Base-by-base conservation (phyloP, 1,139 yeast genomes). In the Geotrichum carabidarum region DNA sequence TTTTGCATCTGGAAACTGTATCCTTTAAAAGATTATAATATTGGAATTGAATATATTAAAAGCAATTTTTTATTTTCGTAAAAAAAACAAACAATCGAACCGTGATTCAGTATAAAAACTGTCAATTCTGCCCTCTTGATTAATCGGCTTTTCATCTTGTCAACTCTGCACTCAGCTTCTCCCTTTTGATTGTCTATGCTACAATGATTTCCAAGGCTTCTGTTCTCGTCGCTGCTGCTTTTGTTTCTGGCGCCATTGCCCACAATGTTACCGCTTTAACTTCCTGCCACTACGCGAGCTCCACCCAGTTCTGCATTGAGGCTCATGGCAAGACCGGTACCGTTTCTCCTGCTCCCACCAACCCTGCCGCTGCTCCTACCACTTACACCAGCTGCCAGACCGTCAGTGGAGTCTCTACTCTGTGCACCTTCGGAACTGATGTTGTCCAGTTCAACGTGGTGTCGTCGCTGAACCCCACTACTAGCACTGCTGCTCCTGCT, bases 281-380 rank as follows among this genome's bases (percentile, higher is more conserved):
- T 7, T 64, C 61, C 9, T 71, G 75, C 56, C 74, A 71, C 52
- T 63, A 65, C 50, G 74, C 70, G 56, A 72, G 65, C 2, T 43
- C 60, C 4, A 59, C 56, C 3, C 68, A 63, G 45, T 65, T 57
- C 46, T 71, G 74, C 58, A 34, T 66, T 1, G 68, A 70, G 48
- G 64, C 62, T 1, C 47, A 60, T 11, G 74, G 74, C 2, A 56
- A 46, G 15, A 74, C 71, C 54, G 75, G 75, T 8, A 55, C 55
- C 5, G 64, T 71, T 14, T 51, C 58, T 4, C 74, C 74, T 6
- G 64, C 69, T 1, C 72, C 72, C 12, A 60, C 65, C 2, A 57
- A 61, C 34, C 54, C 60, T 4, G 58, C 48, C 8, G 55, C 58
- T 27, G 66, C 68, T 1, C 70, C 70, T 5, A 30, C 55, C 22